Evolutionary conservation across 768 basidiomycete species (phyloP).

Genomic region (Piloderma croceum): DNA sequence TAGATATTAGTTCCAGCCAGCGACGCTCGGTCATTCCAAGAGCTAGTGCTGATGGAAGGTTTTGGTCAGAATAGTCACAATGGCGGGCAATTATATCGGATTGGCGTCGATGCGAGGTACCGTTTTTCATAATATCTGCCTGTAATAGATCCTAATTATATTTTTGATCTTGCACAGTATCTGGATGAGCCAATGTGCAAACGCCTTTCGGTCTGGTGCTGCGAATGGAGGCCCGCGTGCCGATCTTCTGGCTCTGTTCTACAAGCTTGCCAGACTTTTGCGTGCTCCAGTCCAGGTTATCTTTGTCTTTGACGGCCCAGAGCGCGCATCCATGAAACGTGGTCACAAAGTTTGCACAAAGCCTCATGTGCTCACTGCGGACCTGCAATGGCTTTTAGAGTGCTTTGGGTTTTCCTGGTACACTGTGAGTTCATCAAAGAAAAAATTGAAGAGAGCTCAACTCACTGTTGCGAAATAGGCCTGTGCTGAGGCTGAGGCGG

Average conservation of each 20-base stretch:
- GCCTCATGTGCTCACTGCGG: constrained; percentile 23
- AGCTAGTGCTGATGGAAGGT: no score
- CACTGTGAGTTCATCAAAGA: constrained; percentile 13
- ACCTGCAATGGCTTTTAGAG: constrained; percentile 28
- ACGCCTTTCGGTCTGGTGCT: constrained; percentile 7
- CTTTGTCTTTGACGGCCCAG: constrained; percentile 47
- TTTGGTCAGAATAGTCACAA: no score
- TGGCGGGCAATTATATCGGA: no score
- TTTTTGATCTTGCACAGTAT: constrained; percentile 7
- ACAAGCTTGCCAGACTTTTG: constrained; percentile 34
- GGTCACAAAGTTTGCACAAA: constrained; percentile 25
- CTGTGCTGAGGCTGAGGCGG: constrained; percentile 43
- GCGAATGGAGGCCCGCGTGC: constrained; percentile 35
- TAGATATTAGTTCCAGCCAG: no score
- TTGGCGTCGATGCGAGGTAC: no score
- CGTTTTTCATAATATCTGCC: no score
- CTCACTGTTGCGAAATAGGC: constrained; percentile 24
- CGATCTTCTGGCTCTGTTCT: constrained; percentile 40
- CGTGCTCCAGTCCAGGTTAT: constrained; percentile 33
- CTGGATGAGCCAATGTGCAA: constrained; percentile 7
- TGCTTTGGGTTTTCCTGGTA: constrained; percentile 37
- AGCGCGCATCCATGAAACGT: constrained; percentile 37
- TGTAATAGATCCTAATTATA: no score
- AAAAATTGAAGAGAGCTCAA: background rate
- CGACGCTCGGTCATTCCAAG: no score